Evolutionary conservation across 1,139 yeast species (phyloP), one percentile per base, ranked within the genome.

Genomic region (Geotrichum histeridarum): DNA sequence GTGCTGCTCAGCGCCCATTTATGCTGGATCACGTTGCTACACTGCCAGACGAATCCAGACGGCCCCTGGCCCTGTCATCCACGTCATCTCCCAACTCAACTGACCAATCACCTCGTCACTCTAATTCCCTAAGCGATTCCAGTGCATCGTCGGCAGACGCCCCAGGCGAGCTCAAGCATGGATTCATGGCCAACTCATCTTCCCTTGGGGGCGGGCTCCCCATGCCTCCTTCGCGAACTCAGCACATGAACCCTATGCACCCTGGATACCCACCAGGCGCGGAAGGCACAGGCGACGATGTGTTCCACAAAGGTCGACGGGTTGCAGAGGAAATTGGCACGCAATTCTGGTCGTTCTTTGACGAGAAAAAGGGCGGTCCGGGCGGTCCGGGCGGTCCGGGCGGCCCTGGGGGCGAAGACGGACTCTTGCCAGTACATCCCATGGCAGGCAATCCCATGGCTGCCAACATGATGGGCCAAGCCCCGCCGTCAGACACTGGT

Each of bases 321-420:
- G 71, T 68, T 8, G 70, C 68, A 8, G 71, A 66, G 42, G 72
- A 66, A 47, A 60, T 70, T 7, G 69, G 70, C 12, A 54, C 65
- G 12, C 72, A 68, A 55, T 66, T 70, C 55, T 68, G 71, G 71
- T 67, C 71, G 2, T 61, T 70, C 11, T 60, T 68, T 48, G 72
- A 68, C 27, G 73, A 70, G 49, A 69, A 70, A 8, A 61, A 63
- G 54, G 65, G 63, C 27, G 71, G 66, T 1, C 62, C 71, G 0
- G 27, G 27, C 33, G 42, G 35, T 7, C 31, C 31, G 8, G 12
- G 14, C 39, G 15, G 31, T 12, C 12, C 30, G 9, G 11, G 11
- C 35, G 18, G 15, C 7, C 33, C 27, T 18, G 32, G 43, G 11
- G 15, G 42, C 18, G 15, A 9, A 12, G 15, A 15, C 36, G 36